Conservation (phyloP, 257 asterid genomes). For the Ophiorrhiza pumila region DNA sequence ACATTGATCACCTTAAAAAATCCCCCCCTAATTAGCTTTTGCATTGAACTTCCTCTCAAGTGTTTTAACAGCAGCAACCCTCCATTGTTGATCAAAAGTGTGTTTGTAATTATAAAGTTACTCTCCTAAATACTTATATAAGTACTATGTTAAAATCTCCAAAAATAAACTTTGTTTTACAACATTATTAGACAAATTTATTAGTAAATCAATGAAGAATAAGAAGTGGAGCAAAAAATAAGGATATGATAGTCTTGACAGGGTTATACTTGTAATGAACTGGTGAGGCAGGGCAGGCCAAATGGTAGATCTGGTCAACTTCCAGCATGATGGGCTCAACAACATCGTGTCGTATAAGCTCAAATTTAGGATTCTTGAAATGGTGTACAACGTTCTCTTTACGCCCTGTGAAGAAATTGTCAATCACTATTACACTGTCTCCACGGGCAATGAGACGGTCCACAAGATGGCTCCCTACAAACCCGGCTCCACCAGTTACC, state of each 20-base stretch:
- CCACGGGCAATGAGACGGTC: constrained; percentile 76
- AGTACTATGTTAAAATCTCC: too few relatives aligned
- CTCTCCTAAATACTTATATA: too few relatives aligned
- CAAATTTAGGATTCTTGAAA: constrained; percentile 58
- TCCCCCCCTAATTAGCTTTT: too few relatives aligned
- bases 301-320: constrained; percentile 83
- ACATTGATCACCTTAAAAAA: too few relatives aligned
- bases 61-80: too few relatives aligned
- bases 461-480: constrained; percentile 90
- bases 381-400: constrained; percentile 76
- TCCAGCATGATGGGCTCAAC: constrained; percentile 88
- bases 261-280: constrained; percentile 93
- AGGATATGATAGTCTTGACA: constrained; percentile 94
- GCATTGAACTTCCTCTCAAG: too few relatives aligned
- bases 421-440: constrained; percentile 76
- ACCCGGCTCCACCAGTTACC: constrained; percentile 95
- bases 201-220: neutral
- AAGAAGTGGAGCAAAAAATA: neutral
- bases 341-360: constrained; percentile 81
- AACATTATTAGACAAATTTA: too few relatives aligned
- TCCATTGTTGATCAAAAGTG: too few relatives aligned
- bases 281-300: constrained; percentile 98
- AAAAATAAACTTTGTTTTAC: too few relatives aligned
- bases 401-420: constrained; percentile 75
- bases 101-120: too few relatives aligned